phyloP scores from a whole-genome alignment of 2,329 filamentous ascomycete species.

The Chrysoporthe puriensis region DNA sequence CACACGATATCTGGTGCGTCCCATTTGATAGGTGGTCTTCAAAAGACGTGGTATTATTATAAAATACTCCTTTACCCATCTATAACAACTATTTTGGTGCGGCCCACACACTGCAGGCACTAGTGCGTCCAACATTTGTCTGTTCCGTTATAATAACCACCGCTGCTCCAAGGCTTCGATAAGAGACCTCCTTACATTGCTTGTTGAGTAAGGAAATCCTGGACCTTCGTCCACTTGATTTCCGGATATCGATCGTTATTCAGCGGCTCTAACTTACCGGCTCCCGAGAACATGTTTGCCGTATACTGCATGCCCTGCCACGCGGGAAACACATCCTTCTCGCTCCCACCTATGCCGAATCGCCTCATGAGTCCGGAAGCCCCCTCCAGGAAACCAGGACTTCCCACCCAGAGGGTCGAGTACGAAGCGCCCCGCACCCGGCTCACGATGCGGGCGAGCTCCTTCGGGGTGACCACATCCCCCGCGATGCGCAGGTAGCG shows the following conservation, averaged over 20 bases:
- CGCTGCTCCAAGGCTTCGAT: neutral
- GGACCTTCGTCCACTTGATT: conserved; percentile 28
- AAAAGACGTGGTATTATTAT: too few species aligned
- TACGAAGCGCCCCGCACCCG: conserved; percentile 16
- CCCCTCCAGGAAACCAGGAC: conserved; percentile 25
- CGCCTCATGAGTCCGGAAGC: conserved; percentile 23
- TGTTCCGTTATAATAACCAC: neutral
- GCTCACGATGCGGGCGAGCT: conserved; percentile 23
- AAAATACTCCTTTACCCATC: too few species aligned
- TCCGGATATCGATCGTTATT: conserved; percentile 31
- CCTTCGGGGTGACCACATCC: conserved; percentile 22
- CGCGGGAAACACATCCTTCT: conserved; percentile 26
- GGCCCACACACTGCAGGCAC: too few species aligned
- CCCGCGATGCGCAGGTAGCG: conserved; percentile 31
- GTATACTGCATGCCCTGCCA: conserved; percentile 33
- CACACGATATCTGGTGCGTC: too few species aligned
- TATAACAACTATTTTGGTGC: too few species aligned
- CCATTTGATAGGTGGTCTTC: too few species aligned
- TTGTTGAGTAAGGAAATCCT: conserved; percentile 15
- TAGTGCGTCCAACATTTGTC: neutral
- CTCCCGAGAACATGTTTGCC: conserved; percentile 30
- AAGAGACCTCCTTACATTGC: neutral
- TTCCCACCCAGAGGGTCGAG: conserved; percentile 26
- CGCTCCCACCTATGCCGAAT: conserved; percentile 25
- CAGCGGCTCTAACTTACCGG: conserved; percentile 28